Evolutionary conservation across 495 filamentous ascomycete genomes (phyloP), one percentile per base, ranked within the genome.

Genomic region (Tuber melanosporum): DNA sequence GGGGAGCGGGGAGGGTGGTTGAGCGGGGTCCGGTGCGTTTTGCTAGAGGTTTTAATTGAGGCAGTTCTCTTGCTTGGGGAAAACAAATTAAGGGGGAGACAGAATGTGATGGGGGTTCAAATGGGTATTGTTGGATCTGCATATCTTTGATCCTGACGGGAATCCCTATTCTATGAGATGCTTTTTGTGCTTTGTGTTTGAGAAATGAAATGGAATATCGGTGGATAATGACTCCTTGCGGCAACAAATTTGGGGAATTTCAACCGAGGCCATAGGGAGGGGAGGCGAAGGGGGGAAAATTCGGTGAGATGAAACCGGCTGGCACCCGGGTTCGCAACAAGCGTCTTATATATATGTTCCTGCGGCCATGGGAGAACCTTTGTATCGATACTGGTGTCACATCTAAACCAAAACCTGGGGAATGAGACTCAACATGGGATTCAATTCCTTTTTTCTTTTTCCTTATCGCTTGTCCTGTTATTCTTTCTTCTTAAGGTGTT

Each of bases 191-290:
- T 80, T 80, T 75, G 78, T 80, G 78, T 80, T 80, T 80, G 78
- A 79, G 78, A 80, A 80, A 80, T 80, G 77, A 80, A 80, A 80
- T 80, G 78, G 78, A 79, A 80, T 80, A 80, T 80, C 78, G 78
- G 78, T 80, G 78, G 78, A 80, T 76, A 80, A 80, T 79, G 78
- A 36, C 74, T 80, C 79, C 77, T 73, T 80, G 73, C 77, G 76
- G 78, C 78, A 72, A 79, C 78, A 80, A 76, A 66, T 36, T 66
- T 66, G 57, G 57, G 57, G 36, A 36, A 66, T 66, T 36, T 66
- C 57, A 36, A 36, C 26, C 26, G 57, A 36, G 26, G 26, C 57
- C 57, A 66, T 66, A 36, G 57, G 32, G 57, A 17, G 26, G 57
- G 32, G 57, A 17, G 26, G n/a, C 15, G 57, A 66, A 19, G 26